phyloP scores from a whole-genome alignment of 2,329 filamentous ascomycete genomes.

The Monosporascus sp. region DNA sequence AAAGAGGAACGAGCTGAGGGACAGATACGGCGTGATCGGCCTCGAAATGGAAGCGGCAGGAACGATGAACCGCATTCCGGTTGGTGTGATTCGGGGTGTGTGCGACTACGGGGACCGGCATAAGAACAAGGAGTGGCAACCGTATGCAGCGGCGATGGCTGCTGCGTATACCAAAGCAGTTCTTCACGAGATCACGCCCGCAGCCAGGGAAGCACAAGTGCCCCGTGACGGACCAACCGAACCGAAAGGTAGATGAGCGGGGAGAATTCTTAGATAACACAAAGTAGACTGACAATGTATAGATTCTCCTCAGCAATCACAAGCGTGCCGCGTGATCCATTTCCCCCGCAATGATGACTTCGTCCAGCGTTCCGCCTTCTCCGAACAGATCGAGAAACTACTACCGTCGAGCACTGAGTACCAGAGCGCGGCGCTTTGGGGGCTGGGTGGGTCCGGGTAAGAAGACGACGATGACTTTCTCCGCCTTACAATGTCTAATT shows the following conservation, averaged over 20 bases:
- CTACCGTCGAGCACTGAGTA: slow-evolving; percentile 9
- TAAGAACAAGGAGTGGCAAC: slow-evolving; percentile 31
- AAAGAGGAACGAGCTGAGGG: slow-evolving; percentile 19
- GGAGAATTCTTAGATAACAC: too few species aligned
- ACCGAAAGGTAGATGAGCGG: too few species aligned
- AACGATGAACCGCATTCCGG: slow-evolving; percentile 27
- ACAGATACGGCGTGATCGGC: slow-evolving; percentile 25
- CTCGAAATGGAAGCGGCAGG: slow-evolving; percentile 13
- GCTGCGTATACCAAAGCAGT: slow-evolving; percentile 24
- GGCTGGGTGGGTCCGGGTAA: slow-evolving; percentile 24
- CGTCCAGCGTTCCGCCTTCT: slow-evolving; percentile 13
- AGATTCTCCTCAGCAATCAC: too few species aligned
- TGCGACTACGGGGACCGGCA: slow-evolving; percentile 30
- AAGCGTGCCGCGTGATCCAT: slow-evolving; percentile 3
- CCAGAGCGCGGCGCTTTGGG: slow-evolving; percentile 19
- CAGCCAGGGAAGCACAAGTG: too few species aligned
- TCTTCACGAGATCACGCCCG: slow-evolving; percentile 11
- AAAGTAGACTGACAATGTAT: too few species aligned
- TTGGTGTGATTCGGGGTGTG: slow-evolving; percentile 27
- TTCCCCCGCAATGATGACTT: slow-evolving; percentile 22
- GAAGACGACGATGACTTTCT: not conserved
- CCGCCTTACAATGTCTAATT: too few species aligned
- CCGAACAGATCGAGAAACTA: slow-evolving; percentile 13
- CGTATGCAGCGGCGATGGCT: slow-evolving; percentile 30
- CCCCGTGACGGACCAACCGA: too few species aligned